Percentiles rank a stretch among this genome's conserved stretches.
phyloP scores from a whole-genome alignment of 2,329 filamentous ascomycete species.

The Apiospora phragmitis region DNA sequence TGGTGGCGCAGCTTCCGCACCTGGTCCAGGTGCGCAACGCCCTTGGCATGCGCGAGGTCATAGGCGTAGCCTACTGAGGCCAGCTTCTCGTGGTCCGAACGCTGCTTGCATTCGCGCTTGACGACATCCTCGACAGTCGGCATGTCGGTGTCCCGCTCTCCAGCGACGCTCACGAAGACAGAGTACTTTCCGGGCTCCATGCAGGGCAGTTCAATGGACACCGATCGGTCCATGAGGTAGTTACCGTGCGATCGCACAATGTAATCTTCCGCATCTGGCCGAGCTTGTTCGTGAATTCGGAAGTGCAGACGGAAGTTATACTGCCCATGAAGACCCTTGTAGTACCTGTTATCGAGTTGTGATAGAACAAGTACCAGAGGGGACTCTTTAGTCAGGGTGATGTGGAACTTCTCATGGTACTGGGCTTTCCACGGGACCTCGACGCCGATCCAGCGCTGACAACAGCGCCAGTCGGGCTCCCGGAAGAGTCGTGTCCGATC shows the following conservation, averaged over 20 bases:
- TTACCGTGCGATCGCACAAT: conserved; percentile 60
- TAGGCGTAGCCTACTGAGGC: conserved; percentile 59
- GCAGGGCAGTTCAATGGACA: conserved; percentile 57
- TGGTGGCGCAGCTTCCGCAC: conserved; percentile 51
- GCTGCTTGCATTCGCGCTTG: conserved; percentile 47
- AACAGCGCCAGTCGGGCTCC: conserved; percentile 57
- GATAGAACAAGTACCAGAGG: conserved; percentile 61
- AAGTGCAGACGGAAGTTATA: conserved; percentile 54
- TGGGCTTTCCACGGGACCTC: conserved; percentile 63
- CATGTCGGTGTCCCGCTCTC: conserved; percentile 42
- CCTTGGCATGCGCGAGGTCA: conserved; percentile 61
- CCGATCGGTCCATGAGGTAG: conserved; percentile 58
- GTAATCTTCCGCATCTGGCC: conserved; percentile 56
- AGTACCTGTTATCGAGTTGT: conserved; percentile 64
- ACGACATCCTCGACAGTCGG: conserved; percentile 58
- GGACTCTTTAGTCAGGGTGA: conserved; percentile 55
- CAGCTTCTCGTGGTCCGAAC: conserved; percentile 58
- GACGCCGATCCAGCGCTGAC: conserved; percentile 61
- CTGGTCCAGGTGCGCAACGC: conserved; percentile 50
- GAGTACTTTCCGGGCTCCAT: conserved; percentile 57
- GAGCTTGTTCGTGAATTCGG: conserved; percentile 51
- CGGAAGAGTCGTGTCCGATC: conserved; percentile 64
- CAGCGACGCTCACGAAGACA: conserved; percentile 57
- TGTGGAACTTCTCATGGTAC: conserved; percentile 62
- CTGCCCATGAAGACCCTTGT: conserved; percentile 60